phyloP scores from a whole-genome alignment of 345 rosid genomes.

The Bruguiera parviflora region DNA sequence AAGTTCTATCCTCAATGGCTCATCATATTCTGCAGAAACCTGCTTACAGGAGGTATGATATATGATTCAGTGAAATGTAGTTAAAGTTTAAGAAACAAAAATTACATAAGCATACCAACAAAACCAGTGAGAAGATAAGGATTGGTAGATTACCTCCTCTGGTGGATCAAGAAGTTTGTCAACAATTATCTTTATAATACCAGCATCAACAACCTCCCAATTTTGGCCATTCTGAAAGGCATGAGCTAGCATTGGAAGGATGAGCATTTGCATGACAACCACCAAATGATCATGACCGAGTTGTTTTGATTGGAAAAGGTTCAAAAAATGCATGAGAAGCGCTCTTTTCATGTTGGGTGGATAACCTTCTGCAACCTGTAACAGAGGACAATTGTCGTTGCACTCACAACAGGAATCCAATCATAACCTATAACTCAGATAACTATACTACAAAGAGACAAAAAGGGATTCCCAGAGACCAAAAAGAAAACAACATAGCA shows the following conservation, averaged over 20 bases:
- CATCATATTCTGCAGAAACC: constrained; percentile 99
- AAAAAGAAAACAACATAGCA: no score
- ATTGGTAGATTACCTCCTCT: constrained; percentile 61
- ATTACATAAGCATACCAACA: not conserved
- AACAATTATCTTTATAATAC: constrained; percentile 81
- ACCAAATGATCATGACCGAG: constrained; percentile 93
- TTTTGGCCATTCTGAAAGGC: constrained; percentile 83
- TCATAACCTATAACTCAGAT: no score
- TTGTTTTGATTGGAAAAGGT: constrained; percentile 89
- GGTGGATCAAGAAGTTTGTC: constrained; percentile 99
- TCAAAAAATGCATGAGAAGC: constrained; percentile 81
- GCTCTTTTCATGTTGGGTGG: constrained; percentile 73
- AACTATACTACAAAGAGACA: no score
- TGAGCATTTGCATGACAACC: constrained; percentile 97
- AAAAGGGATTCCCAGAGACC: no score
- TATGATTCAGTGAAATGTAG: constrained; percentile 9
- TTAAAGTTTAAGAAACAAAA: not conserved
- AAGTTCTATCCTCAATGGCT: constrained; percentile 95
- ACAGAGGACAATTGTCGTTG: constrained; percentile 11
- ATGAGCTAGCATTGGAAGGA: constrained; percentile 98
- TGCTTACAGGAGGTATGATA: constrained; percentile 22
- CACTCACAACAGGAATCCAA: constrained; percentile 4
- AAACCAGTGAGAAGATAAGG: constrained; percentile 1
- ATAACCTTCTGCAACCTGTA: constrained; percentile 95
- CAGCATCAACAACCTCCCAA: constrained; percentile 94